phyloP scores from a whole-genome alignment of 73 alveolate species.

The Symbiodinium natans region DNA sequence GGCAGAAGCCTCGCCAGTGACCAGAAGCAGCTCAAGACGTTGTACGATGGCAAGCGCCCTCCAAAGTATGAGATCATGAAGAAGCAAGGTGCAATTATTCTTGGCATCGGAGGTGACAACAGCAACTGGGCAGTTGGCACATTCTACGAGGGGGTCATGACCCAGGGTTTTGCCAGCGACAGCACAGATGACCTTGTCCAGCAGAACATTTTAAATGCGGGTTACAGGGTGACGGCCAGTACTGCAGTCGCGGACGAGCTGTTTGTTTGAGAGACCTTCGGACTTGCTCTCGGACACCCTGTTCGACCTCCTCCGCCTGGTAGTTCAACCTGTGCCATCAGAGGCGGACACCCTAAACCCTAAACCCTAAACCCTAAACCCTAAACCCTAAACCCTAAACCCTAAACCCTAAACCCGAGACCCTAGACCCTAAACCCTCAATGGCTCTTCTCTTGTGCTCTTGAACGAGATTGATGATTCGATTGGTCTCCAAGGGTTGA shows the following conservation, averaged over 20 bases:
- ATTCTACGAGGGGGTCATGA: slow-evolving; percentile 20
- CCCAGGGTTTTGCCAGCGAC: neutral
- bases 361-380: neutral
- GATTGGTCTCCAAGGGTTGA: too few species aligned
- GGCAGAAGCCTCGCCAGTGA: neutral
- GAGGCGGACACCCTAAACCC: neutral
- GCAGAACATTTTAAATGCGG: neutral
- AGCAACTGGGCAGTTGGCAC: slow-evolving; percentile 39
- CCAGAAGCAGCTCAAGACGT: neutral
- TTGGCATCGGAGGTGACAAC: slow-evolving; percentile 30
- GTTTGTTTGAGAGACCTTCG: neutral
- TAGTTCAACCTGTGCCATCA: neutral
- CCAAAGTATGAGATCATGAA: slow-evolving; percentile 25
- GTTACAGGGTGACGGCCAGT: neutral
- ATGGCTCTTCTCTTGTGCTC: too few species aligned
- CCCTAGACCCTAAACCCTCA: neutral
- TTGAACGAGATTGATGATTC: too few species aligned
- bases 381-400: neutral
- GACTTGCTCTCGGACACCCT: too few species aligned
- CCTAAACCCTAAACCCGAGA: neutral
- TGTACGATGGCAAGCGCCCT: slow-evolving; percentile 24
- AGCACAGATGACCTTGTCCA: neutral
- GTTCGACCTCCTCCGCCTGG: neutral
- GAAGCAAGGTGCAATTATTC: slow-evolving; percentile 32
- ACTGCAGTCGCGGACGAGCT: neutral